Conservation (phyloP, 2,329 filamentous ascomycete species). For the Trichoderma koningiopsis region DNA sequence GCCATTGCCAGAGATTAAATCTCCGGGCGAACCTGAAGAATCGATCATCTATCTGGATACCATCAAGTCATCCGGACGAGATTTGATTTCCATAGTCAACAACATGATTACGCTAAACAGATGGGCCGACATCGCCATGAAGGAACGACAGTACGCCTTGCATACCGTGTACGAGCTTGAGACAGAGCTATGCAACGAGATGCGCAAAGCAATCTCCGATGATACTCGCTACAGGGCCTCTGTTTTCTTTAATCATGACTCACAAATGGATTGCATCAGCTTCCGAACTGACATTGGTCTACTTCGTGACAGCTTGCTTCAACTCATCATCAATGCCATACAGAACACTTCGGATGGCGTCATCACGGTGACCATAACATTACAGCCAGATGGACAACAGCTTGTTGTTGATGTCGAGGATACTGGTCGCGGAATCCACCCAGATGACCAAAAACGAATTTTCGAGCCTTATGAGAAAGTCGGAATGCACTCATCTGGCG, state of each 20-base stretch:
- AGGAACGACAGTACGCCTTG: neutral
- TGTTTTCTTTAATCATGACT: neutral
- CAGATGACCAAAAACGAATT: conserved; percentile 7
- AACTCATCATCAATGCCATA: neutral
- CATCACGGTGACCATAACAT: neutral
- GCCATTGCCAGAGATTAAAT: neutral
- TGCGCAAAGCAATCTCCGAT: neutral
- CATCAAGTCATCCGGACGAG: conserved; percentile 5
- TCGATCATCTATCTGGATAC: conserved; percentile 1
- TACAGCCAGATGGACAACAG: neutral
- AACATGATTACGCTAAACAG: conserved; percentile 8
- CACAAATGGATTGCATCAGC: neutral
- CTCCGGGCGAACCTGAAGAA: neutral
- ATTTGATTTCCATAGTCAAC: conserved; percentile 12
- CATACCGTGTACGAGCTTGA: neutral
- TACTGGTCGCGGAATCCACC: neutral
- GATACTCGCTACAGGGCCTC: neutral
- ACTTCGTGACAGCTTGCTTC: neutral
- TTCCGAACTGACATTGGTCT: neutral
- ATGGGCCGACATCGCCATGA: neutral
- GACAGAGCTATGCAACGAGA: neutral
- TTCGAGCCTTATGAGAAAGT: conserved; percentile 16
- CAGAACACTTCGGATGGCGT: neutral
- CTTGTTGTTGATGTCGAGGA: neutral
- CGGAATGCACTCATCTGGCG: neutral